Base-by-base conservation (phyloP, 2,329 filamentous ascomycete genomes). In the Scedosporium minutisporum region DNA sequence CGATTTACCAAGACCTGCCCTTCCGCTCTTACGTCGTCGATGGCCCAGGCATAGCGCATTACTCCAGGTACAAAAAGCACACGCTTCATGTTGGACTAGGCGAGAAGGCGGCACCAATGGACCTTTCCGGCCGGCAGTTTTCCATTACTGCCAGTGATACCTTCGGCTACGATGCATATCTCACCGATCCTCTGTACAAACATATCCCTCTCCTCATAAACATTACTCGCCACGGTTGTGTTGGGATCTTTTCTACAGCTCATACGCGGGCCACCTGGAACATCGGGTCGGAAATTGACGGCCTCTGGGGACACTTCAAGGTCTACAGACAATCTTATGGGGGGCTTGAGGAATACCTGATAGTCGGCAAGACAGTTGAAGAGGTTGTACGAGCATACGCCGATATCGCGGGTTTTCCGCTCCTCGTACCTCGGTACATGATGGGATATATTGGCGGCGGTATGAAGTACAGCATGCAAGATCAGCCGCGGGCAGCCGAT, bases 291-390 rank as follows among this genome's bases (percentile, higher is more conserved):
- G 88, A 91, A 71, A 87, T 91, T 73, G 88, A 91, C 68, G 87
- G 88, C 29, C 82, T 90, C 74, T 91, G 87, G 87, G 88, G 88
- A 0, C 82, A 82, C 63, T 90, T 85, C 80, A 90, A 90, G 71
- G 86, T 89, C 21, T 89, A 89, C 68, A 81, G 87, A 6, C 88
- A 91, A 71, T 86, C 88, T 64, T 82, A 87, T 65, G 88, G 88
- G 23, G 88, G 88, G 0, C 76, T 91, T 0, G 88, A 91, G 69
- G 82, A 90, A 73, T 90, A 90, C 66, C 76, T 86, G 23, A 82
- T 91, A 58, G 78, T 89, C 1, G 88, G 87, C 12, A 80, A 80
- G 67, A 90, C 85, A 0, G 74, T 90, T 3, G 80, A 83, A 64
- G 87, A 90, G 1, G 82, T 90, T 0, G 85, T 91, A 0, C 77